Base-by-base conservation (phyloP, 805 yeast genomes). In the Sporopachydermia lactativora region DNA sequence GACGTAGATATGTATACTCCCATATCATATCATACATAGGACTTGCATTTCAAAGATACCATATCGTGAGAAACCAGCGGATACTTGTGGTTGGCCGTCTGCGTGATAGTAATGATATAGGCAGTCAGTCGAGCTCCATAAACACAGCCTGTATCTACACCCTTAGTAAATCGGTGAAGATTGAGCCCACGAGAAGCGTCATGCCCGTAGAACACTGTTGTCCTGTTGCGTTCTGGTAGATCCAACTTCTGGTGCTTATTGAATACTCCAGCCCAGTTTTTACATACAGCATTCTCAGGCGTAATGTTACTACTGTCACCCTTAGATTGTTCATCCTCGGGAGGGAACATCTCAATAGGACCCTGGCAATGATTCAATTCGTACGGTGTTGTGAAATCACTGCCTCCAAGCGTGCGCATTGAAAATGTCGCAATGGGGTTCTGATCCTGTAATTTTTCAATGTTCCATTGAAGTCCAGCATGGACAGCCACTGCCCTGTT, bases 61-160 rank as follows among this genome's bases (percentile, higher is more conserved):
- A n/a, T 24, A 24, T 24, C 31, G n/a, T 24, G 31, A 24, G 31
- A 24, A 24, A 24, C n/a, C 8, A 24, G 31, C 31, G 31, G 31
- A 24, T 24, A 24, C n/a, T 8, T 8, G 13, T 24, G 8, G 8
- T 24, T 24, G n/a, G 31, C 13, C n/a, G 8, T 8, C 31, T 24
- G 31, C 8, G 31, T 24, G 31, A 24, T 24, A 24, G 31, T 24
- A 3, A 78, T 52, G 3, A 77, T 66, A 53, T 76, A 58, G 0
- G 88, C 94, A 19, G 77, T 66, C 38, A 88, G 64, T 44, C 69
- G 55, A 8, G 74, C 78, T 3, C 95, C 96, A 44, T 71, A 70
- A 43, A 76, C 81, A 64, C 96, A 88, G 1, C 82, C 83, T 6
- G 82, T 64, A 53, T 89, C 97, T 34, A 88, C 60, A 0, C 96